Base-by-base conservation (phyloP, 345 rosid species). In the Firmiana major region DNA sequence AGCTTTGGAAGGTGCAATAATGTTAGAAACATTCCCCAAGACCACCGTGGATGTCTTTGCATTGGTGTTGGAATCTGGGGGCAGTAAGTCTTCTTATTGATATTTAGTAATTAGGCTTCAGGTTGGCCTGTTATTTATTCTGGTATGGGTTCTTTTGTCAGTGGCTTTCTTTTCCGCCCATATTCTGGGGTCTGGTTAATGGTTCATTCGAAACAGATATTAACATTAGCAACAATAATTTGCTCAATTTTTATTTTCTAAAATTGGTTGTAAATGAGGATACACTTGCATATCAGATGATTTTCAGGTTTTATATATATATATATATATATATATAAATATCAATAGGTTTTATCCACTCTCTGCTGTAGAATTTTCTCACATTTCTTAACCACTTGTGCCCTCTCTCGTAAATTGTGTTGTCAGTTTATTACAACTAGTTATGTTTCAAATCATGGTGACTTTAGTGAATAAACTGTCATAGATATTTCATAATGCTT, bases 21-120 rank as follows among this genome's bases (percentile, higher is more conserved):
- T 92, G 62, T 81, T 84, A 84, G 97, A 96, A 88, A 83, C 92
- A 63, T 93, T 93, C 75, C 99, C 98, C 9, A 93, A 96, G 86
- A 90, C 99, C 66, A 93, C 99, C 2, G 98, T 92, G 26, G 98
- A 96, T 84, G 94, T 96, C 60, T 96, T 93, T 83, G 99, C 97
- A 0, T 83, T 96, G 82, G 97, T 93, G 60, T 86, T 96, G 88
- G 98, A 93, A 84, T 93, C 98, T 79, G 98, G 97, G 74, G 99
- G 99, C 86, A 84, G 98, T 96, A 87, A 92, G 99, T 87, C 9
- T 55, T 70, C 58, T 8, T 46, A 21, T 22, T 6, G 2, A 55
- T 42, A 26, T 46, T 42, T 70, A 9, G 42, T 51, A 70, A 28
- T 17, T 26, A 28, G 74, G 66, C 66, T 73, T 71, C 46, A 65